A percentile compares a stretch with the other conserved stretches of the same genome.
phyloP scores from a whole-genome alignment of 495 filamentous ascomycete species.

The Penicillium odoratum region DNA sequence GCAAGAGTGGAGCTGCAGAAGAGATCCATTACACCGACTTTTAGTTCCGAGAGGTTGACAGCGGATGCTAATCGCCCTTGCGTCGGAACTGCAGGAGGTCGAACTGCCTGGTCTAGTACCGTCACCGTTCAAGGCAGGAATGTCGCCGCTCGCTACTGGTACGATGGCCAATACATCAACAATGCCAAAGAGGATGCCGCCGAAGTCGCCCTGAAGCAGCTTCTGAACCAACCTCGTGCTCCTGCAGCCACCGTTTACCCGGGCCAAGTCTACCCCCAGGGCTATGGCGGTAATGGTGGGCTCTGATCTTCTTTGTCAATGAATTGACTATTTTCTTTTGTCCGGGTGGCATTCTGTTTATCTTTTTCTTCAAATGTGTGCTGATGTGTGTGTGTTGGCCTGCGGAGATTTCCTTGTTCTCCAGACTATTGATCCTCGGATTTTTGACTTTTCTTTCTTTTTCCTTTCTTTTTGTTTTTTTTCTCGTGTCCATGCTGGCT shows the following conservation, averaged over 20 bases:
- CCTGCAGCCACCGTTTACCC: slow-evolving; percentile 24
- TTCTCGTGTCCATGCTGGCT: slow-evolving; percentile 15
- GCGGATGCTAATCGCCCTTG: slow-evolving; percentile 25
- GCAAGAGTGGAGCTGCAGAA: slow-evolving; percentile 32
- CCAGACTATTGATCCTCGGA: not conserved
- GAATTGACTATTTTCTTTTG: slow-evolving; percentile 22
- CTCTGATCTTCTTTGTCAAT: slow-evolving; percentile 12
- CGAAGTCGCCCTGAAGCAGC: slow-evolving; percentile 61
- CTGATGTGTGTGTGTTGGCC: slow-evolving; percentile 5
- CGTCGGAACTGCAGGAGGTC: slow-evolving; percentile 61
- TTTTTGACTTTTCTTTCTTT: slow-evolving; percentile 13
- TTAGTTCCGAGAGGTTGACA: slow-evolving; percentile 28
- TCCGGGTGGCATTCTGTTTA: slow-evolving; percentile 27
- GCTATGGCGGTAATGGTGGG: slow-evolving; percentile 20
- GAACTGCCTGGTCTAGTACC: slow-evolving; percentile 84
- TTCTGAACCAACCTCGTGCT: slow-evolving; percentile 28
- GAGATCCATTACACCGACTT: slow-evolving; percentile 43
- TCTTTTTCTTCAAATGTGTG: slow-evolving; percentile 1
- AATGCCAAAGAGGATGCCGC: slow-evolving; percentile 91
- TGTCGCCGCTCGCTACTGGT: slow-evolving; percentile 79
- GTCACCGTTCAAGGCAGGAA: slow-evolving; percentile 59
- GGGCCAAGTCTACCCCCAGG: slow-evolving; percentile 28
- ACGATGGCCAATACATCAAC: slow-evolving; percentile 81
- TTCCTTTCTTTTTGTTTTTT: slow-evolving; percentile 1
- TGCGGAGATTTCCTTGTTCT: slow-evolving; percentile 7